These are phyloP conservation scores for Pneumocystis carinii DNA, from an alignment of 1,139 yeast species.

Conservation along the genomic window DNA sequence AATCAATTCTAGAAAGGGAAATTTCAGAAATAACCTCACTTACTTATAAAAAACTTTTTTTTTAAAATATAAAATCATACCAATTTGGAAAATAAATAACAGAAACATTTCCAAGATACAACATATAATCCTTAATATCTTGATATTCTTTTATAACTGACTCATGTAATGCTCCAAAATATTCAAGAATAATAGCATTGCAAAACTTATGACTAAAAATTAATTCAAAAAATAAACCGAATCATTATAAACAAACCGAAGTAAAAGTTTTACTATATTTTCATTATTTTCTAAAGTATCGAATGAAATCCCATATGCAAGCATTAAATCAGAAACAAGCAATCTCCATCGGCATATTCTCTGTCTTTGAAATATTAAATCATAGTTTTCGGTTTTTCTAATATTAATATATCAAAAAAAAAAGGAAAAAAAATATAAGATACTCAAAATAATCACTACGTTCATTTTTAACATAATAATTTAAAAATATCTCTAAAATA, in stretches of 20 bases:
- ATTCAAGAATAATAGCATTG: slow-evolving; percentile 29
- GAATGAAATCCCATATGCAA: not conserved
- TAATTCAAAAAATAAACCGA: not conserved
- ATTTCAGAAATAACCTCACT: slow-evolving; percentile 44
- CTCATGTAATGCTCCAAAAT: slow-evolving; percentile 23
- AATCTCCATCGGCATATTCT: not conserved
- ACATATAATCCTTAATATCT: slow-evolving; percentile 9
- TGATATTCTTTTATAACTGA: slow-evolving; percentile 14
- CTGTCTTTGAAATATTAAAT: not conserved
- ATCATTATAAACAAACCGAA: not conserved
- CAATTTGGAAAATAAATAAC: slow-evolving; percentile 26
- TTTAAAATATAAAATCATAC: slow-evolving; percentile 12
- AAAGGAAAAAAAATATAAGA: not conserved
- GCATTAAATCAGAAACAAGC: not conserved
- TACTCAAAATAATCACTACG: not conserved
- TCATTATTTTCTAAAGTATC: not conserved
- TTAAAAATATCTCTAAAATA: not conserved
- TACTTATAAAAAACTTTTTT: slow-evolving; percentile 13
- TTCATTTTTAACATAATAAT: not conserved
- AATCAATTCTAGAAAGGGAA: slow-evolving; percentile 35
- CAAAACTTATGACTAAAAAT: slow-evolving; percentile 20
- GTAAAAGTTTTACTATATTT: not conserved
- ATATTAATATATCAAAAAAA: not conserved
- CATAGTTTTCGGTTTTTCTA: not conserved
- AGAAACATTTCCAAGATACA: not conserved